Base-by-base conservation (phyloP, 2,329 filamentous ascomycete genomes). In the Apiospora marii region DNA sequence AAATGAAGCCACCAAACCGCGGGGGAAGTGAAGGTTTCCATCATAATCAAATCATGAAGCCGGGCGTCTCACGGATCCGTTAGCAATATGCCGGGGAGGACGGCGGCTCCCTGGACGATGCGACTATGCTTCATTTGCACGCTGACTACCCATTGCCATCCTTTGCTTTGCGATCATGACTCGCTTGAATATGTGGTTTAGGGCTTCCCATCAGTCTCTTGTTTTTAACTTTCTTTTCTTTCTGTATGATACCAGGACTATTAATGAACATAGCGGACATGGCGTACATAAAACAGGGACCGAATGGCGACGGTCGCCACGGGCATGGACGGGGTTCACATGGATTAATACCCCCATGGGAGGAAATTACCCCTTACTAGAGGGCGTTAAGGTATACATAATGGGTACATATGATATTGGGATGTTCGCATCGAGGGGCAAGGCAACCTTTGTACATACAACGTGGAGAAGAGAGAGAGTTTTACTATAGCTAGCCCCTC, bases 351-450 rank as follows among this genome's bases (percentile, higher is more conserved):
- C 67, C 64, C 67, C 44, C 27, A 30, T 30, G 22, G 43, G 68
- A 30, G 53, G 37, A 16, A 41, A 43, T 16, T 19, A 58, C 30
- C 68, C 48, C 68, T 70, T 70, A 70, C 30, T 58, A 70, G 68
- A 70, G 68, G 68, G 68, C 22, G n/a, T 58, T 14, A 6, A 27
- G 67, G 67, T 49, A 49, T 61, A 61, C 53, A 37, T 61, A 61
- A 61, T 61, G 30, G 7, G 30, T 61, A 61, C 30, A 61, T 37
- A 37, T 16, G 53, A 61, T 30, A 61, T 61, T 61, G 19, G 53
- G 53, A 61, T 37, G 53, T 37, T n/a, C 16, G 30, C 53, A 61
- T 41, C 34, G 34, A 41, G 30, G 34, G 34, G 58, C 4, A 24
- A 24, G 30, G 30, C 30, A 22, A 61, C 10, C 8, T 34, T 41